Evolutionary conservation across 2,329 filamentous ascomycete species (phyloP).

Genomic region (Aspergillus oerlinghausenensis): DNA sequence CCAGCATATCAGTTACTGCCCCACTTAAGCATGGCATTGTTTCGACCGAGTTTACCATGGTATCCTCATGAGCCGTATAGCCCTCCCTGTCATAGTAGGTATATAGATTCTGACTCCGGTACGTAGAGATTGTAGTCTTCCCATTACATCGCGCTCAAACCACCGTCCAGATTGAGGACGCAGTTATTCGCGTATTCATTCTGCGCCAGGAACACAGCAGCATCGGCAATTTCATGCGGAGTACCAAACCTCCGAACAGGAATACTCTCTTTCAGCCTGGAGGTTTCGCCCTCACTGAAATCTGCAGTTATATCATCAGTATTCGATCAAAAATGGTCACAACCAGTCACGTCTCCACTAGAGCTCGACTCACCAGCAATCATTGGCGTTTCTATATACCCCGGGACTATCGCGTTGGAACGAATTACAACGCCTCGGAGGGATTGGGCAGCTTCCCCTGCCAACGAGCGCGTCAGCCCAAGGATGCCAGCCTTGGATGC

Average conservation of each 20-base stretch:
- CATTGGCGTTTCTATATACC: constrained; percentile 80
- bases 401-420: constrained; percentile 76
- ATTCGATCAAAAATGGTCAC: not conserved
- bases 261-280: constrained; percentile 46
- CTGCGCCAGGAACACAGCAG: constrained; percentile 68
- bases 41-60: not conserved
- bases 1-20: not conserved
- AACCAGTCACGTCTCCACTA: not conserved
- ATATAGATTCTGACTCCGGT: not conserved
- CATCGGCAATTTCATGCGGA: constrained; percentile 72
- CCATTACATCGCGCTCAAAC: constrained; percentile 62
- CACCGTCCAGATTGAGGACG: constrained; percentile 79
- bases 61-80: not conserved
- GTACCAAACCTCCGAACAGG: constrained; percentile 64
- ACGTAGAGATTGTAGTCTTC: not conserved
- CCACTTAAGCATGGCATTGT: not conserved
- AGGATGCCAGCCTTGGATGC: constrained; percentile 77
- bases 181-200: constrained; percentile 86
- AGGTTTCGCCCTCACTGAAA: constrained; percentile 34
- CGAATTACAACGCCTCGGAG: constrained; percentile 64
- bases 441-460: constrained; percentile 29
- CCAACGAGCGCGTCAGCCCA: constrained; percentile 46
- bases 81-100: not conserved
- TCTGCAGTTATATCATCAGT: constrained; percentile 24
- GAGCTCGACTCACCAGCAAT: constrained; percentile 54